Evolutionary conservation across 83 land plant species (phyloP).

Genomic region (Thuja plicata): DNA sequence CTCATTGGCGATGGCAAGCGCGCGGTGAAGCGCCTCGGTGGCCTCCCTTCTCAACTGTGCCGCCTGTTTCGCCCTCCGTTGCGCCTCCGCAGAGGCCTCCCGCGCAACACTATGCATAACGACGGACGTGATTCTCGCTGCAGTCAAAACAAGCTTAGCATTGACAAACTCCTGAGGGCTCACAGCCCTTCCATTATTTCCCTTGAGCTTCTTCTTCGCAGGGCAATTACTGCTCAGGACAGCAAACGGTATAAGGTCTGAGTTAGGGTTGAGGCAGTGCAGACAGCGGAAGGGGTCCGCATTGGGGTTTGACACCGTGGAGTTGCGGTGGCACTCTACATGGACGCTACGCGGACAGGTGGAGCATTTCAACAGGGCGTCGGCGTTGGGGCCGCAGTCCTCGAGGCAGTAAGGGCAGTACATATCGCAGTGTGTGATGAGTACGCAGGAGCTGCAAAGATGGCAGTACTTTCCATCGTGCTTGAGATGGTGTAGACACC

Average conservation of each 20-base stretch:
- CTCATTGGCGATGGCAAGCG: neutral
- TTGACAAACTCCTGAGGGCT: neutral
- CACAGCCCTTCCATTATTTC: neutral
- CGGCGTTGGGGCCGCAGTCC: neutral
- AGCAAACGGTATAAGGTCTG: neutral
- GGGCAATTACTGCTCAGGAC: neutral
- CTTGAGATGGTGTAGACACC: neutral
- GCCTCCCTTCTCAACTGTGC: neutral
- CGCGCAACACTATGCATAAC: neutral
- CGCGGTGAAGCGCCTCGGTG: neutral
- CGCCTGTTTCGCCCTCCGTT: neutral
- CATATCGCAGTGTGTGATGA: slow-evolving; percentile 11
- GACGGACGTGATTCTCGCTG: neutral
- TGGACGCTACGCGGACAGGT: slow-evolving; percentile 7
- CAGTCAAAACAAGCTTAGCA: slow-evolving; percentile 1
- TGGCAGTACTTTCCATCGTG: neutral
- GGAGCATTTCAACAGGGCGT: slow-evolving; percentile 9
- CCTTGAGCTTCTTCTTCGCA: slow-evolving; percentile 2
- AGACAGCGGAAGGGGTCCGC: slow-evolving; percentile 1
- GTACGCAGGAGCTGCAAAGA: slow-evolving; percentile 10
- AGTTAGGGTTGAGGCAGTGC: slow-evolving; percentile 13
- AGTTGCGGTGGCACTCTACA: neutral
- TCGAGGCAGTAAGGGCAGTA: slow-evolving; percentile 4
- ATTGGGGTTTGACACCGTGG: neutral
- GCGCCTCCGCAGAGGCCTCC: neutral